Evolutionary conservation across 495 filamentous ascomycete species (phyloP).

Genomic region (Stereocaulon alpinum): DNA sequence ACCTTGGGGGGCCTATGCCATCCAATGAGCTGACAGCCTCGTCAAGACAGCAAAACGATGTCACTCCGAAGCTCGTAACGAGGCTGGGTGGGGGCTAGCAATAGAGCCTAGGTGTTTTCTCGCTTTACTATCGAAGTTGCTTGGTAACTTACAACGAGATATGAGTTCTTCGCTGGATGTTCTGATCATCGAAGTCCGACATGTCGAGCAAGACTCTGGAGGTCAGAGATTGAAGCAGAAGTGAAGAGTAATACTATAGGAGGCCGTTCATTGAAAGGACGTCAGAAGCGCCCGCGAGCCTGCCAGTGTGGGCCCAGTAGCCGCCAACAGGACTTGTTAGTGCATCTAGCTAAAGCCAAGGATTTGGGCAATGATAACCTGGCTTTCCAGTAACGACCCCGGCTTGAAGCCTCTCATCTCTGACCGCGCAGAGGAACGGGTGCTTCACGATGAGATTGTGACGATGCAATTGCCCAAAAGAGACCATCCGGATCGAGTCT

Average conservation of each 20-base stretch:
- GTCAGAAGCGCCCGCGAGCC: not conserved
- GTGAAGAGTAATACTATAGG: not conserved
- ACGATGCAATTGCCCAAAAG: not conserved
- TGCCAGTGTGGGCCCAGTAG: not conserved
- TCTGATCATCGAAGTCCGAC: not conserved
- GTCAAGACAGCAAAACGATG: not conserved
- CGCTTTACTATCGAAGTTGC: not conserved
- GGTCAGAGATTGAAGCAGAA: not conserved
- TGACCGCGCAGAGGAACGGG: not conserved
- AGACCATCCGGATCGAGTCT: conserved; percentile 14
- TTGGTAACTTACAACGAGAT: not conserved
- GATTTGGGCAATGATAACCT: not conserved
- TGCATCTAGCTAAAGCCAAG: not conserved
- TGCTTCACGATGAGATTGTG: not conserved
- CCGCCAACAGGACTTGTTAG: not conserved
- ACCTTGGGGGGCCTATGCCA: not conserved
- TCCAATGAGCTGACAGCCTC: not conserved
- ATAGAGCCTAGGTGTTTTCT: not conserved
- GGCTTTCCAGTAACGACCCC: not conserved
- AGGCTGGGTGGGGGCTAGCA: not conserved
- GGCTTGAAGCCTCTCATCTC: not conserved
- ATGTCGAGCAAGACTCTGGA: not conserved
- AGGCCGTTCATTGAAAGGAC: not conserved
- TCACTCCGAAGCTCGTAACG: not conserved
- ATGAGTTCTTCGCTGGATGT: not conserved